These are phyloP conservation scores for Zancudomyces culisetae DNA, from an alignment of 371 early-diverging fungal species.

Conservation along the genomic window DNA sequence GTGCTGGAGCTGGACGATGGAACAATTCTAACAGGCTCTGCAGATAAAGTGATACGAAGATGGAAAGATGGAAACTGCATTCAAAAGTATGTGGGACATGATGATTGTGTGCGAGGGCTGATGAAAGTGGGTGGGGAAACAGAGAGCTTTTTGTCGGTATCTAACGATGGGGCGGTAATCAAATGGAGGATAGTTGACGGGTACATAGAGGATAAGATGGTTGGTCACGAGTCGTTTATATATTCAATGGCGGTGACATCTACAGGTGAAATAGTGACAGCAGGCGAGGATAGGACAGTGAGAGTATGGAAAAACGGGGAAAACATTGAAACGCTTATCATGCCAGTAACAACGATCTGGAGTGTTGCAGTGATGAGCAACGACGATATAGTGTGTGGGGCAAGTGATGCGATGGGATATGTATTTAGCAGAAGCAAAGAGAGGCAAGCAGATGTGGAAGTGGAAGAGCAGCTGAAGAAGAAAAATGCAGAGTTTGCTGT, in stretches of 20 bases:
- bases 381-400: slow-evolving; percentile 73
- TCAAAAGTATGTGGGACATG: slow-evolving; percentile 66
- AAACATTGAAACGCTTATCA: slow-evolving; percentile 59
- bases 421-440: slow-evolving; percentile 47
- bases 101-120: slow-evolving; percentile 75
- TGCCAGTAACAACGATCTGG: slow-evolving; percentile 89
- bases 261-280: slow-evolving; percentile 62
- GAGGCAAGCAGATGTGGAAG: slow-evolving; percentile 38
- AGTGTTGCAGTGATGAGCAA: slow-evolving; percentile 52
- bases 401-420: slow-evolving; percentile 66
- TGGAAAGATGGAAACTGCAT: slow-evolving; percentile 59
- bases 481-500: slow-evolving; percentile 34
- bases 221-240: slow-evolving; percentile 84
- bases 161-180: slow-evolving; percentile 71
- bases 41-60: slow-evolving; percentile 76
- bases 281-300: slow-evolving; percentile 85
- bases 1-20: slow-evolving; percentile 54
- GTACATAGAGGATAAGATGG: too few relatives aligned
- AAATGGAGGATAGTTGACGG: slow-evolving; percentile 47
- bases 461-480: slow-evolving; percentile 43
- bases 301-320: slow-evolving; percentile 55
- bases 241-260: slow-evolving; percentile 55
- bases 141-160: slow-evolving; percentile 60
- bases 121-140: too few relatives aligned
- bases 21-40: slow-evolving; percentile 68